Percentiles rank a stretch among this genome's conserved stretches.
phyloP scores from a whole-genome alignment of 2,329 filamentous ascomycete species.

The Dactylellina drechsleri region DNA sequence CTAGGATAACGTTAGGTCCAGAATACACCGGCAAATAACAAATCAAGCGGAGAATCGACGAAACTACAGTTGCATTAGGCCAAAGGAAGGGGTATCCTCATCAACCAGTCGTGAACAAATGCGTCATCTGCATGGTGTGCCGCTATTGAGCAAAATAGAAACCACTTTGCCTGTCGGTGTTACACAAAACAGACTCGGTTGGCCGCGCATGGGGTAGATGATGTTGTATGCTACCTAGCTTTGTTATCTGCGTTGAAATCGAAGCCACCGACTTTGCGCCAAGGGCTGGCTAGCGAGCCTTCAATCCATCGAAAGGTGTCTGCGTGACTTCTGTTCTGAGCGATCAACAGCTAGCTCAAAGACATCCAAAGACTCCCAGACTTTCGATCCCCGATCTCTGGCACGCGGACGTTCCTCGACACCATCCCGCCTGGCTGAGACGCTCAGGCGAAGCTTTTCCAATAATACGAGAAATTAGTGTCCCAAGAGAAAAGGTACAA shows the following conservation, averaged over 20 bases:
- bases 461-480: too few relatives aligned
- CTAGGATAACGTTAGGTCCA: constrained; percentile 36
- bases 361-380: too few relatives aligned
- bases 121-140: constrained; percentile 45
- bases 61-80: constrained; percentile 4
- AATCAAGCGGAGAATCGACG: too few relatives aligned
- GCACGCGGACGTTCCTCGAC: constrained; percentile 12
- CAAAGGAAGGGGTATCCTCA: not conserved
- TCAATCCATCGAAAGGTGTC: too few relatives aligned
- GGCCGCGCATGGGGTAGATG: constrained; percentile 36
- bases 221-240: not conserved
- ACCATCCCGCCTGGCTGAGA: constrained; percentile 22
- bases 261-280: too few relatives aligned
- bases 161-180: constrained; percentile 20
- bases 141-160: constrained; percentile 20
- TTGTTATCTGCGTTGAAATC: too few relatives aligned
- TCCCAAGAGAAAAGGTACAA: constrained; percentile 7
- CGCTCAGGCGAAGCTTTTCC: too few relatives aligned
- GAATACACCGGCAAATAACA: not conserved
- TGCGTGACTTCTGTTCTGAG: too few relatives aligned
- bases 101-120: constrained; percentile 13
- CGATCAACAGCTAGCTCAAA: too few relatives aligned
- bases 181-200: constrained; percentile 50
- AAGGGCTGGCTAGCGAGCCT: too few relatives aligned
- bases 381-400: not conserved